phyloP scores from a whole-genome alignment of 1,139 yeast genomes.

The Kodamaea fungicola region DNA sequence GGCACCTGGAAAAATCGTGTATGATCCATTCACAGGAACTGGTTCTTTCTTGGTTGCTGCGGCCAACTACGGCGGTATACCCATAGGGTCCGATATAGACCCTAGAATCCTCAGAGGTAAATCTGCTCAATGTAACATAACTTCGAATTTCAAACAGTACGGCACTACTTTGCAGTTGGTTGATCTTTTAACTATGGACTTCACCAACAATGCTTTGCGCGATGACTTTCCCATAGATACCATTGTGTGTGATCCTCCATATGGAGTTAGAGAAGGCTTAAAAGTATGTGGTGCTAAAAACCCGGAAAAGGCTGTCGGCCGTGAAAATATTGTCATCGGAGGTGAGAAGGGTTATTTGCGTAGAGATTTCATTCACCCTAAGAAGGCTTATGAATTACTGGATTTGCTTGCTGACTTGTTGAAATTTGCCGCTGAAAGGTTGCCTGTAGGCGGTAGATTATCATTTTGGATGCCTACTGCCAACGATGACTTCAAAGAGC shows the following conservation, averaged over 20 bases:
- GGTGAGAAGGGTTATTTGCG: conserved; percentile 78
- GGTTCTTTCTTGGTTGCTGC: conserved; percentile 93
- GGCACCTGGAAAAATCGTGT: conserved; percentile 59
- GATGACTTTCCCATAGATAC: conserved; percentile 62
- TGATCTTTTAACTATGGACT: conserved; percentile 89
- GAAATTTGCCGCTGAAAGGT: conserved; percentile 64
- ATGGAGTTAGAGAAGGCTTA: conserved; percentile 94
- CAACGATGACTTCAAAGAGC: conserved; percentile 75
- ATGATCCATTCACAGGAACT: conserved; percentile 96
- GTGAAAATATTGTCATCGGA: conserved; percentile 66
- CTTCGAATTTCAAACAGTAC: conserved; percentile 74
- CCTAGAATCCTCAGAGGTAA: conserved; percentile 81
- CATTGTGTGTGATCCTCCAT: conserved; percentile 95
- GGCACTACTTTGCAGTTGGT: conserved; percentile 53
- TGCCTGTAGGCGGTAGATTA: conserved; percentile 73
- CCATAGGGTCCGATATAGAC: conserved; percentile 90
- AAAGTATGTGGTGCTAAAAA: conserved; percentile 87
- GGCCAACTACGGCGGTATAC: conserved; percentile 76
- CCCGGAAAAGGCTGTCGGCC: conserved; percentile 53
- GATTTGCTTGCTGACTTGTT: conserved; percentile 73
- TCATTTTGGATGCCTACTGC: conserved; percentile 99
- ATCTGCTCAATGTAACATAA: conserved; percentile 45
- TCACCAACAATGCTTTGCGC: conserved; percentile 85
- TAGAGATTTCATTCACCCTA: conserved; percentile 87
- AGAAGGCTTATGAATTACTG: conserved; percentile 83